Percentiles rank a stretch among this genome's conserved stretches.
These are phyloP conservation scores for Candida manassasensis DNA, from an alignment of 805 yeast species.

Conservation along the genomic window DNA sequence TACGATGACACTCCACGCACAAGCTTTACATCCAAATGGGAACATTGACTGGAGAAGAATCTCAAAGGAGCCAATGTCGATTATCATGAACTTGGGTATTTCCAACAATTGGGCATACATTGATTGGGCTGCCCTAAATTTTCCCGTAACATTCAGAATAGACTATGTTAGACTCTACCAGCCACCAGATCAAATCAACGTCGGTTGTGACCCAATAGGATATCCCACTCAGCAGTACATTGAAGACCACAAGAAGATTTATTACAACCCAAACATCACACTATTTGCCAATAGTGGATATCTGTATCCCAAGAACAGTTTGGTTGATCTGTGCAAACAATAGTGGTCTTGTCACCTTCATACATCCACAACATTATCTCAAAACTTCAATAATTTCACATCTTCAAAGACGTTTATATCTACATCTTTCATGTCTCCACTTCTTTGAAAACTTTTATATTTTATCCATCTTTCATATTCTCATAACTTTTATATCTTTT, in stretches of 20 bases:
- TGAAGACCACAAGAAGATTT: constrained; percentile 59
- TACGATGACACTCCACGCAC: constrained; percentile 63
- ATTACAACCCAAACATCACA: constrained; percentile 61
- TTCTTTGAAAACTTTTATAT: too few relatives aligned
- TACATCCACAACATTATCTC: too few relatives aligned
- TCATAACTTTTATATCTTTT: too few relatives aligned
- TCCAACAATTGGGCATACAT: constrained; percentile 89
- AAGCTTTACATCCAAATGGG: constrained; percentile 81
- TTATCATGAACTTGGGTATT: constrained; percentile 78
- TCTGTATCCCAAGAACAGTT: constrained; percentile 28
- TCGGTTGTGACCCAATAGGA: constrained; percentile 79
- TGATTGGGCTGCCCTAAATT: constrained; percentile 73
- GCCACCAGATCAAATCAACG: constrained; percentile 50
- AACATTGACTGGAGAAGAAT: constrained; percentile 76
- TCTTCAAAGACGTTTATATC: too few relatives aligned
- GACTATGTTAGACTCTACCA: constrained; percentile 88
- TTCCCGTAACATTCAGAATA: constrained; percentile 69
- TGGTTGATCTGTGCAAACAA: constrained; percentile 12
- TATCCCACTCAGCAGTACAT: constrained; percentile 83
- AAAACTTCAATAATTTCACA: too few relatives aligned
- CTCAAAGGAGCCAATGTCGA: constrained; percentile 86
- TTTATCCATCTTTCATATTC: too few relatives aligned
- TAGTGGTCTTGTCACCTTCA: too few relatives aligned
- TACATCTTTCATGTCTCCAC: too few relatives aligned
- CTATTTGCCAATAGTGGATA: constrained; percentile 71